These are phyloP conservation scores for Achlya hypogyna DNA, from an alignment of 352 stramenopile species.

Conservation along the genomic window DNA sequence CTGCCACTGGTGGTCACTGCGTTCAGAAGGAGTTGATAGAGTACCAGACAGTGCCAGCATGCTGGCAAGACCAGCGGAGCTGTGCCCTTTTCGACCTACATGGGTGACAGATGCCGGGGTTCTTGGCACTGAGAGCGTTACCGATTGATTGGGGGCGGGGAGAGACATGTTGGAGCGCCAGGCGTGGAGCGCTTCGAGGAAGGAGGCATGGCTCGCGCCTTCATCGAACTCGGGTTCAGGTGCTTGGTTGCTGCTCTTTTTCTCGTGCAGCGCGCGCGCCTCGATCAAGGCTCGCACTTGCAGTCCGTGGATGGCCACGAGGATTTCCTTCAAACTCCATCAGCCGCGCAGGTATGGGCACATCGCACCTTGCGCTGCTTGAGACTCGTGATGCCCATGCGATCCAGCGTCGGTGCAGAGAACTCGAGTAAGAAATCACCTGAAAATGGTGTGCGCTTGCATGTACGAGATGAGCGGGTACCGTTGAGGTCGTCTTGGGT, in stretches of 20 bases:
- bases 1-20: no score
- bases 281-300: not conserved
- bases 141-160: not conserved
- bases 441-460: not conserved
- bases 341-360: not conserved
- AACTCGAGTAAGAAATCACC: constrained; percentile 11
- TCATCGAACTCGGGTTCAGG: constrained; percentile 1
- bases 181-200: constrained; percentile 12
- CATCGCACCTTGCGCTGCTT: constrained; percentile 18
- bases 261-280: not conserved
- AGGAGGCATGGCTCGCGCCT: constrained; percentile 15
- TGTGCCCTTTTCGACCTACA: not conserved
- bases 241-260: not conserved
- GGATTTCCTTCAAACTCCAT: not conserved
- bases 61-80: not conserved
- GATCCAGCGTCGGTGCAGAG: not conserved
- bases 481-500: not conserved
- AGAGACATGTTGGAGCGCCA: no score
- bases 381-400: constrained; percentile 9
- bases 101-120: not conserved
- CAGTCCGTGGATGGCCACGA: not conserved
- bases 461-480: not conserved
- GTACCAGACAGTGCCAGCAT: constrained; percentile 17
- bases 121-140: not conserved
- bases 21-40: no score